Evolutionary conservation across 306 rosid genomes (phyloP).

Genomic region (Cucurbita moschata): DNA sequence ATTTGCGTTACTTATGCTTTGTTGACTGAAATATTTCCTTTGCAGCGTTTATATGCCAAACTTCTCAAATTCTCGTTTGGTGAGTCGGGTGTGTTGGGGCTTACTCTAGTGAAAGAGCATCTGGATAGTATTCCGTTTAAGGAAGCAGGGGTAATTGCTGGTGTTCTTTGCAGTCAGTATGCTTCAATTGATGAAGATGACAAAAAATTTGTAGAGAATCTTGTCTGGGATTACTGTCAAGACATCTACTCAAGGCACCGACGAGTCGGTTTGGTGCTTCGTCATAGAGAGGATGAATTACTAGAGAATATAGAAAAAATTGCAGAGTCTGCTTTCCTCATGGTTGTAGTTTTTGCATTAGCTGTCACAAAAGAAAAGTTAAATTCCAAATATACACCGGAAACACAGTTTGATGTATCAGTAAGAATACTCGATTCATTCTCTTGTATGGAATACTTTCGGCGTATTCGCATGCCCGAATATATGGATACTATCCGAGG

Average conservation of each 20-base stretch:
- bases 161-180: slow-evolving; percentile 66
- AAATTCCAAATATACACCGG: slow-evolving; percentile 32
- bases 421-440: slow-evolving; percentile 57
- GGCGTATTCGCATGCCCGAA: slow-evolving; percentile 79
- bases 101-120: slow-evolving; percentile 45
- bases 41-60: slow-evolving; percentile 32
- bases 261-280: slow-evolving; percentile 37
- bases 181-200: slow-evolving; percentile 44
- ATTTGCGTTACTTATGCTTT: slow-evolving; percentile 51
- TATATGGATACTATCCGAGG: slow-evolving; percentile 78
- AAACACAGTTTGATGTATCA: slow-evolving; percentile 35
- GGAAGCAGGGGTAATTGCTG: slow-evolving; percentile 67
- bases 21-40: slow-evolving; percentile 60
- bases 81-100: slow-evolving; percentile 18
- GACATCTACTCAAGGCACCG: slow-evolving; percentile 51
- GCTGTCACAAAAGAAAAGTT: slow-evolving; percentile 68
- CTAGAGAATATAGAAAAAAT: slow-evolving; percentile 53
- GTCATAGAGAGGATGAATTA: slow-evolving; percentile 33
- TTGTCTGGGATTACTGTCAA: slow-evolving; percentile 59
- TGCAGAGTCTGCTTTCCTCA: slow-evolving; percentile 76
- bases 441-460: slow-evolving; percentile 80
- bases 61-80: slow-evolving; percentile 17
- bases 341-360: slow-evolving; percentile 74
- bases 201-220: slow-evolving; percentile 48
- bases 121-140: slow-evolving; percentile 42